phyloP scores from a whole-genome alignment of 1,139 yeast genomes.

The Kurtzmaniella quercitrusa region DNA sequence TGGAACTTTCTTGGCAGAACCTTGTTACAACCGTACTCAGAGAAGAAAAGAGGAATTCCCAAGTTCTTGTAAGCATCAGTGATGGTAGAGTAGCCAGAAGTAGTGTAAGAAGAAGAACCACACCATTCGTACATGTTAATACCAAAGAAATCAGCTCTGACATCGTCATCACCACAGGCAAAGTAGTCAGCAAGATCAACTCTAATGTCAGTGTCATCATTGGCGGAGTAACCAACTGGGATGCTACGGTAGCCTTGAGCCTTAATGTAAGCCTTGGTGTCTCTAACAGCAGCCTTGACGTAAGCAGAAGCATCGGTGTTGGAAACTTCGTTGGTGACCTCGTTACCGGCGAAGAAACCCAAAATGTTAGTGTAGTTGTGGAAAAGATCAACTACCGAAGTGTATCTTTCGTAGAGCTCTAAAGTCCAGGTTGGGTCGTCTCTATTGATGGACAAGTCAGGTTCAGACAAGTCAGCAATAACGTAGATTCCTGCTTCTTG shows the following conservation, averaged over 20 bases:
- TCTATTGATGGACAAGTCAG: slow-evolving; percentile 60
- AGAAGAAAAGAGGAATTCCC: slow-evolving; percentile 80
- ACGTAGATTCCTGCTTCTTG: slow-evolving; percentile 76
- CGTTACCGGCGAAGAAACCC: slow-evolving; percentile 92
- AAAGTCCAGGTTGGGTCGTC: slow-evolving; percentile 58
- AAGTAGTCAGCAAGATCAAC: slow-evolving; percentile 74
- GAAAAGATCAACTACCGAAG: slow-evolving; percentile 69
- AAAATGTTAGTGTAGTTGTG: slow-evolving; percentile 68
- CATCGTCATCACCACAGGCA: slow-evolving; percentile 68
- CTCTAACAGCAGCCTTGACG: slow-evolving; percentile 88
- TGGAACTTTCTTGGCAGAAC: slow-evolving; percentile 61
- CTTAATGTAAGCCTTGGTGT: slow-evolving; percentile 69
- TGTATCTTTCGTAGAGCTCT: slow-evolving; percentile 65
- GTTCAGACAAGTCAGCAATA: slow-evolving; percentile 72
- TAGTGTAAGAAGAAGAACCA: slow-evolving; percentile 60
- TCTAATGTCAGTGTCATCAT: slow-evolving; percentile 73
- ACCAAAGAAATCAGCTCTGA: slow-evolving; percentile 84
- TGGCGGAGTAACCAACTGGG: slow-evolving; percentile 89
- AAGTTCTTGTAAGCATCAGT: slow-evolving; percentile 66
- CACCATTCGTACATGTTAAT: slow-evolving; percentile 97
- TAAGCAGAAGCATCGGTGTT: slow-evolving; percentile 79
- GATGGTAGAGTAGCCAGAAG: slow-evolving; percentile 72
- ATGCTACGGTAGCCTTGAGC: slow-evolving; percentile 62
- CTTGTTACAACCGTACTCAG: slow-evolving; percentile 89
- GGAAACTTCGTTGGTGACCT: slow-evolving; percentile 70